phyloP scores from a whole-genome alignment of 208 protist genomes.

The Leptomonas seymouri region DNA sequence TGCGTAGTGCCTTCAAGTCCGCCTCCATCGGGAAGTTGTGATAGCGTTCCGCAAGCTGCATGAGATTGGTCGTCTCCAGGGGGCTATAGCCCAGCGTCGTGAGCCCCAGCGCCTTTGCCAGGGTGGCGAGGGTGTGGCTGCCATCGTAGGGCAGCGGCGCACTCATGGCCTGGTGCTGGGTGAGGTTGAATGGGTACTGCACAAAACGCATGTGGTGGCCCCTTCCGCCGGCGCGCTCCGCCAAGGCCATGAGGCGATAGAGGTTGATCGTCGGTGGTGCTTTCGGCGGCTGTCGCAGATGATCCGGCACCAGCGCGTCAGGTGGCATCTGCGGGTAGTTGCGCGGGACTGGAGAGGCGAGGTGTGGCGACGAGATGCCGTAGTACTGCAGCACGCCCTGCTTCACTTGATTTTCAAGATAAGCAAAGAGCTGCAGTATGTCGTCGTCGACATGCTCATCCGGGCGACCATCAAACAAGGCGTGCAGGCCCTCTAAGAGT shows the following conservation, averaged over 20 bases:
- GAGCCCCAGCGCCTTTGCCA: constrained; percentile 67
- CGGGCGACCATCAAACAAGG: constrained; percentile 76
- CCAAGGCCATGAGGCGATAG: constrained; percentile 71
- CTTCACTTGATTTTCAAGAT: constrained; percentile 82
- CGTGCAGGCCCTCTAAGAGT: constrained; percentile 83
- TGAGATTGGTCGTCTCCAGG: constrained; percentile 84
- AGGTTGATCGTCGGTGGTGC: constrained; percentile 66
- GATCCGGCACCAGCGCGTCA: constrained; percentile 81
- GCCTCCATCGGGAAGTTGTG: constrained; percentile 89
- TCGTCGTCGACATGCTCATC: constrained; percentile 80
- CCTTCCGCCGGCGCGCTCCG: constrained; percentile 61
- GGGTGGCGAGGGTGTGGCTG: constrained; percentile 77
- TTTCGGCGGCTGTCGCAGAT: constrained; percentile 59
- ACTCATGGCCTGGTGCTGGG: constrained; percentile 74
- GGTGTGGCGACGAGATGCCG: constrained; percentile 75
- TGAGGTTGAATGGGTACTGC: constrained; percentile 90
- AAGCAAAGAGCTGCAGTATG: constrained; percentile 81
- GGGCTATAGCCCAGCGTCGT: constrained; percentile 82
- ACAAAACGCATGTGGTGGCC: constrained; percentile 86
- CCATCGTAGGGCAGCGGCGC: constrained; percentile 80
- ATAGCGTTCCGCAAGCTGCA: constrained; percentile 87
- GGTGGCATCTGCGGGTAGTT: constrained; percentile 69
- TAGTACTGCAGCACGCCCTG: constrained; percentile 85
- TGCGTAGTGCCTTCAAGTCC: constrained; percentile 80
- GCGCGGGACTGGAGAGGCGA: constrained; percentile 78